Conservation (phyloP, 768 basidiomycete species). For the Boletus vermiculosoides region DNA sequence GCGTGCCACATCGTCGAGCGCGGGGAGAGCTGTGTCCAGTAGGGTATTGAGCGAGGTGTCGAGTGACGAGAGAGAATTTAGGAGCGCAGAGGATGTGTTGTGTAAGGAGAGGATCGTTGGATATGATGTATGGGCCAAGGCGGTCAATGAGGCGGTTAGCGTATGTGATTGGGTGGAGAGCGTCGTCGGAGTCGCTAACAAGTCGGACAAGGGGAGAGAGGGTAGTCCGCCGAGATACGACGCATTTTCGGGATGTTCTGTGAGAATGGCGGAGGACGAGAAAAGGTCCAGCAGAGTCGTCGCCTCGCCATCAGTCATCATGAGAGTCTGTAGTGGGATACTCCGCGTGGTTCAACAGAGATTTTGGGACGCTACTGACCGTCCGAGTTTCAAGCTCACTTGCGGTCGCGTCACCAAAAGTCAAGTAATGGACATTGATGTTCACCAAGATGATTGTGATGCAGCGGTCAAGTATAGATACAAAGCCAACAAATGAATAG, state of each 20-base stretch:
- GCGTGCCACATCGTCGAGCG: slow-evolving; percentile 69
- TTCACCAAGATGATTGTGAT: slow-evolving; percentile 4
- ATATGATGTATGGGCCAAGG: slow-evolving; percentile 88
- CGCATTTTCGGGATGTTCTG: slow-evolving; percentile 27
- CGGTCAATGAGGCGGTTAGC: slow-evolving; percentile 84
- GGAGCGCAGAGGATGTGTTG: slow-evolving; percentile 70
- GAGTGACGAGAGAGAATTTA: slow-evolving; percentile 69
- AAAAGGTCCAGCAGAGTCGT: slow-evolving; percentile 29
- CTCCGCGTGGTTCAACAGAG: background rate
- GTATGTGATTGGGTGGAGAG: slow-evolving; percentile 85
- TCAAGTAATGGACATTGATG: background rate
- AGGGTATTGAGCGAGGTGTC: slow-evolving; percentile 71
- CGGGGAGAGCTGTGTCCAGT: slow-evolving; percentile 65
- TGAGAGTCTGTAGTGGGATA: slow-evolving; percentile 10
- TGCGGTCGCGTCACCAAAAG: background rate
- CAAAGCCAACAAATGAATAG: slow-evolving; percentile 6
- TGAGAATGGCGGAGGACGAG: slow-evolving; percentile 14
- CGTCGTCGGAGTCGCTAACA: slow-evolving; percentile 70
- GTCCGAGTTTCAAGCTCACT: background rate
- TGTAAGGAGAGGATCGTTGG: slow-evolving; percentile 91
- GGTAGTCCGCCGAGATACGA: slow-evolving; percentile 67
- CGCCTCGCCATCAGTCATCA: slow-evolving; percentile 25
- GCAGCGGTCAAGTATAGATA: slow-evolving; percentile 14
- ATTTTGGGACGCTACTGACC: background rate
- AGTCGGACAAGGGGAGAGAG: slow-evolving; percentile 59